Evolutionary conservation across 257 asterid genomes (phyloP), one percentile per base, ranked within the genome.

Genomic region (Solanum corneliomulleri): DNA sequence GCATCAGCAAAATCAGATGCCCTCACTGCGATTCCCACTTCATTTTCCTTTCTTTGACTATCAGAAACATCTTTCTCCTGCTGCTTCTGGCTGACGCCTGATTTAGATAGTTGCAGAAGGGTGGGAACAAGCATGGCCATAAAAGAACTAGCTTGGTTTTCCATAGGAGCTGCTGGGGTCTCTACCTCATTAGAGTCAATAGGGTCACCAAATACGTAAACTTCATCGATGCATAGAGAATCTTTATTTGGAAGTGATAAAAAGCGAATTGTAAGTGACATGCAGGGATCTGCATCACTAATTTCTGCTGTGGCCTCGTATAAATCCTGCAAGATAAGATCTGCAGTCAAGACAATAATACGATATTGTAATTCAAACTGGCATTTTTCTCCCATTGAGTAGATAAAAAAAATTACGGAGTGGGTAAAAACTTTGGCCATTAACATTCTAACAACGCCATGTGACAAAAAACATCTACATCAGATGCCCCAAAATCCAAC

Each of bases 261-360:
- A 77, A 97, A 91, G 52, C 98, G 94, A 88, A 96, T 92, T 31
- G 97, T 93, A 87, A 97, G 92, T 27, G 92, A 91, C 16, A 92
- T 88, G 89, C 98, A 97, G 89, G 98, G 96, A 84, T 95, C 96
- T 10, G 91, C 90, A 86, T 95, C 98, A 62, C 89, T 93, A 87
- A 97, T 94, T 89, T 97, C 92, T 49, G 96, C 98, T 58, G 99
- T 96, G 44, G 99, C 99, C 97, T 97, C 99, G 33, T 95, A 95
- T 68, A 95, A 87, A 87, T 96, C 97, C 99, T 97, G 95, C 86
- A 92, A 33, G 45, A 31, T 31, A 29, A 80, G 44, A 80, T 47
- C 45, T 80, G 69, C 3, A 80, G 45, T 80, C 69, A 80, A 78
- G 68, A 80, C 27, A 29, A 80, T 80, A 47, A 49, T 80, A 20